Evolutionary conservation across 805 yeast genomes (phyloP).

Genomic region (Candida vaughaniae): DNA sequence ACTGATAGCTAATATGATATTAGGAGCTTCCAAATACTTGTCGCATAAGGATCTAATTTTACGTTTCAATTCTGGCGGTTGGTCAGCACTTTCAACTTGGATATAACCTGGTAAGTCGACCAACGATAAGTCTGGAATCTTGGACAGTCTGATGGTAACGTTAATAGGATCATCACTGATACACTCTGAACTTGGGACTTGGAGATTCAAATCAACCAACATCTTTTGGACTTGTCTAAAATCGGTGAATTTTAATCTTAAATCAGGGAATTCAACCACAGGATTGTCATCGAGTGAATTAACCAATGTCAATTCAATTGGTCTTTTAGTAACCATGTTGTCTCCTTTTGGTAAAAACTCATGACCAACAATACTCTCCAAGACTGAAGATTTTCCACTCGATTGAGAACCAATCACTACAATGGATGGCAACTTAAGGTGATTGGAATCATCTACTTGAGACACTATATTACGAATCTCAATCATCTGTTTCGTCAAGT

Average conservation of each 20-base stretch:
- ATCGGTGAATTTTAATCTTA: constrained; percentile 80
- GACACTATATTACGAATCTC: constrained; percentile 83
- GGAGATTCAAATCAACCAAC: constrained; percentile 85
- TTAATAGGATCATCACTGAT: constrained; percentile 94
- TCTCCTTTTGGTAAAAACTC: constrained; percentile 96
- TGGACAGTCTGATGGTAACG: constrained; percentile 83
- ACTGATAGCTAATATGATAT: constrained; percentile 91
- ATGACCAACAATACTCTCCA: constrained; percentile 96
- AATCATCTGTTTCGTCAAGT: constrained; percentile 92
- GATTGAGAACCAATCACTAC: constrained; percentile 98
- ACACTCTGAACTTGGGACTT: constrained; percentile 83
- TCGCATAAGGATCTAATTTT: constrained; percentile 81
- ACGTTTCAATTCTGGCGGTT: constrained; percentile 78
- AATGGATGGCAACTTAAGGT: constrained; percentile 85
- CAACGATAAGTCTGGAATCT: constrained; percentile 83
- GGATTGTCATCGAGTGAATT: constrained; percentile 68
- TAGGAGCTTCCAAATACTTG: constrained; percentile 84
- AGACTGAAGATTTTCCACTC: constrained; percentile 94
- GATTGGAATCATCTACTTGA: constrained; percentile 71
- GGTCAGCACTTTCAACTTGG: constrained; percentile 95
- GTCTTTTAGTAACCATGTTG: constrained; percentile 97
- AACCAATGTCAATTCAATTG: constrained; percentile 89
- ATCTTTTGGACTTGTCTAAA: constrained; percentile 85
- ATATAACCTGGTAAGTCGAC: constrained; percentile 98
- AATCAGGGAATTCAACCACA: constrained; percentile 89